Evolutionary conservation across 805 yeast genomes (phyloP).

Genomic region (Metschnikowia santaceciliae): DNA sequence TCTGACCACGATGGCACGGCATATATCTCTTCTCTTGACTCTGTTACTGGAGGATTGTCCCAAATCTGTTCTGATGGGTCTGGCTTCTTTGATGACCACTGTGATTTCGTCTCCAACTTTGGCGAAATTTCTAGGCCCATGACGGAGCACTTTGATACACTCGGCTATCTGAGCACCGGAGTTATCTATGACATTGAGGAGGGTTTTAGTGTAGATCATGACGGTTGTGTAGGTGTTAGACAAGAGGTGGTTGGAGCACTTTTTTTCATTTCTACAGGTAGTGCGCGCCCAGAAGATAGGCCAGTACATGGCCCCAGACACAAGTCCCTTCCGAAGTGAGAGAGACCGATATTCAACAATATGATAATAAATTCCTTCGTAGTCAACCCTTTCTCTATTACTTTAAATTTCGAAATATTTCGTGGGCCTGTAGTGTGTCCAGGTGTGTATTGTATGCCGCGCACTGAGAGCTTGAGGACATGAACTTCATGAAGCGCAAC

Average conservation of each 20-base stretch:
- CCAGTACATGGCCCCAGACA: background rate
- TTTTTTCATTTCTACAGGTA: constrained; percentile 1
- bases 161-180: constrained; percentile 94
- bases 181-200: constrained; percentile 89
- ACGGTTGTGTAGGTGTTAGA: constrained; percentile 2
- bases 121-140: constrained; percentile 80
- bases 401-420: no score
- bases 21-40: constrained; percentile 92
- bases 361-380: no score
- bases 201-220: constrained; percentile 87
- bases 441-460: background rate
- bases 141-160: constrained; percentile 91
- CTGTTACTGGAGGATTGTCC: constrained; percentile 73
- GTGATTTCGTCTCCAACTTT: constrained; percentile 88
- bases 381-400: no score
- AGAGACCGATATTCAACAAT: background rate
- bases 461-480: background rate
- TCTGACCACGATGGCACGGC: constrained; percentile 93
- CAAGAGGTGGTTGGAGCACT: background rate
- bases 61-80: constrained; percentile 65
- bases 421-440: background rate
- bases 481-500: background rate
- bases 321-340: background rate
- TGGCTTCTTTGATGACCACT: constrained; percentile 89
- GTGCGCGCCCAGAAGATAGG: constrained; percentile 3